phyloP scores from a whole-genome alignment of 345 rosid genomes.

The Pugionium dolabratum region DNA sequence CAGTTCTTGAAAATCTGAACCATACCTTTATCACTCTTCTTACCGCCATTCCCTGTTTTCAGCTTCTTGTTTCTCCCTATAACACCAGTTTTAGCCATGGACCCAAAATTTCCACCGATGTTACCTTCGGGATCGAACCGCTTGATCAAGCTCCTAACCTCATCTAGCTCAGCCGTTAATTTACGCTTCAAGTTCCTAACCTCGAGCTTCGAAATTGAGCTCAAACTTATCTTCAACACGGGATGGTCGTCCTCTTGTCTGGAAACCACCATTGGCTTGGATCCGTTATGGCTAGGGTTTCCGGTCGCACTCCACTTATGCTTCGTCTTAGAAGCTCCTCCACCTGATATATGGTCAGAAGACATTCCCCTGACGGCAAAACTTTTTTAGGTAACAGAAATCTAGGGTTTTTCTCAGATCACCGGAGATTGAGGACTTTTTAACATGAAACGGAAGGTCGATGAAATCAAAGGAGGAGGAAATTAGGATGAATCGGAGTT shows the following conservation, averaged over 20 bases:
- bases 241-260: no score
- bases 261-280: no score
- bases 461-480: background rate
- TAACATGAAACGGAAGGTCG: background rate
- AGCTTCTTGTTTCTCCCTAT: constrained; percentile 32
- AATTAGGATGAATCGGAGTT: no score
- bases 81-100: constrained; percentile 22
- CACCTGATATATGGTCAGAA: background rate
- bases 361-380: background rate
- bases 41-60: constrained; percentile 34
- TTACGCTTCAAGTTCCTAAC: background rate
- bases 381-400: no score
- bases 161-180: background rate
- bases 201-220: background rate
- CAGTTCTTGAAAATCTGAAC: constrained; percentile 58
- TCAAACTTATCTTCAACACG: no score
- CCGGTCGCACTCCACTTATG: background rate
- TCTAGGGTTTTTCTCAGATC: background rate
- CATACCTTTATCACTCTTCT: constrained; percentile 41
- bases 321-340: background rate
- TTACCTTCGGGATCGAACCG: background rate
- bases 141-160: background rate
- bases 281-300: no score
- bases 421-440: no score
- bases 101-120: background rate